A percentile compares a stretch with the other conserved stretches of the same genome.
Evolutionary conservation across 345 rosid genomes (phyloP).

Genomic region (Murraya koenigii): DNA sequence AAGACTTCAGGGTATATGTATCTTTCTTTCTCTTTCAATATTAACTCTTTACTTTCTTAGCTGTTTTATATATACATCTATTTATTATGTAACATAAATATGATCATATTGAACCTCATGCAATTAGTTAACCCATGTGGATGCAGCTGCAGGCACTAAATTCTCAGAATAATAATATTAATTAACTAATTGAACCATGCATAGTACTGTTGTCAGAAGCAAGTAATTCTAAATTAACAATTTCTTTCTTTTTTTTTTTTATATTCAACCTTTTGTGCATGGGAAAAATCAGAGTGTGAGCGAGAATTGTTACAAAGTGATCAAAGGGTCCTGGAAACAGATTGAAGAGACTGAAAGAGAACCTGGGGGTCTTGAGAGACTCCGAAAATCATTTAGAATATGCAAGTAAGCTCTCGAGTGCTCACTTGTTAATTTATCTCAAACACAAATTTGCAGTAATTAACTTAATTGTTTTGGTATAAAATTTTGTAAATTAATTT

Average conservation of each 20-base stretch:
- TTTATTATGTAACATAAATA: no score
- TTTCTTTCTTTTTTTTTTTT: no score
- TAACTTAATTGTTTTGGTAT: background rate
- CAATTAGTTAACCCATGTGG: no score
- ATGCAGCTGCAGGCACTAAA: no score
- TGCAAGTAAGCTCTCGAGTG: constrained; percentile 39
- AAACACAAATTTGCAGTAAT: background rate
- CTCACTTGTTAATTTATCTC: background rate
- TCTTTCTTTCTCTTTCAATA: background rate
- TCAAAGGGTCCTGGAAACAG: constrained; percentile 48
- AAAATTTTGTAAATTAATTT: background rate
- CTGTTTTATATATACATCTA: background rate
- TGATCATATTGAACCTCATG: no score
- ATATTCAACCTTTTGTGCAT: background rate
- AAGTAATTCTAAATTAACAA: no score
- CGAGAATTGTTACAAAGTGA: constrained; percentile 57
- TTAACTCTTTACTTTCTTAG: background rate
- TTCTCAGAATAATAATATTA: no score
- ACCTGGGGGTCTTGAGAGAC: constrained; percentile 35
- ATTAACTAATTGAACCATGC: no score
- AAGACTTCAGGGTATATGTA: constrained; percentile 46
- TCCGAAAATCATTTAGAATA: constrained; percentile 40
- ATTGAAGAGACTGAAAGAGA: constrained; percentile 29
- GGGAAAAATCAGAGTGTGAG: constrained; percentile 37
- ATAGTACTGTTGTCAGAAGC: no score